Percentiles rank a stretch among this genome's conserved stretches.
These are phyloP conservation scores for Boeremia exigua DNA, from an alignment of 2,329 filamentous ascomycete genomes.

Conservation along the genomic window DNA sequence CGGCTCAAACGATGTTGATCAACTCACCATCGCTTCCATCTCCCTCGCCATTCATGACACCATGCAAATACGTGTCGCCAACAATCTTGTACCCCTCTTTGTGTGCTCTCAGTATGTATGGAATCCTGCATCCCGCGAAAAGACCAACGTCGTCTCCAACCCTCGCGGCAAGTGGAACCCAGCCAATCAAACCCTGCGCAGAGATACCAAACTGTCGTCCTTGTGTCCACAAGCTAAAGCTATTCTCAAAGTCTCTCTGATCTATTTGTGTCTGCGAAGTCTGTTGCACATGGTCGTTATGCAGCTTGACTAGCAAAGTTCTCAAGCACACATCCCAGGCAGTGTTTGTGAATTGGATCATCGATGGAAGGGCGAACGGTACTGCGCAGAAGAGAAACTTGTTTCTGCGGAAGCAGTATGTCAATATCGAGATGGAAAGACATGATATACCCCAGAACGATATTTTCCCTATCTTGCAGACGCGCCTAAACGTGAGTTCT, in stretches of 20 bases:
- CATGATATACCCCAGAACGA: not conserved
- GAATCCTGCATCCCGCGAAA: not conserved
- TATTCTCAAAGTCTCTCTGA: not conserved
- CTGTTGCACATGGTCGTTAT: not conserved
- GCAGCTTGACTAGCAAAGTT: too few relatives aligned
- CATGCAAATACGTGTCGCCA: constrained; percentile 1
- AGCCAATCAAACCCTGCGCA: not conserved
- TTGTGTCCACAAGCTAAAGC: not conserved
- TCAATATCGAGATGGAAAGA: not conserved
- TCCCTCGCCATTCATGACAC: not conserved
- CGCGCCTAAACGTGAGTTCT: not conserved
- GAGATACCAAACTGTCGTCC: not conserved
- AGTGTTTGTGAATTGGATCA: not conserved
- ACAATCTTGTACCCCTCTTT: not conserved
- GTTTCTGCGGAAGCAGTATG: not conserved
- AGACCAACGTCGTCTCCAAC: not conserved
- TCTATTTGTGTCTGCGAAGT: not conserved
- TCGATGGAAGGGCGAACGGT: not conserved
- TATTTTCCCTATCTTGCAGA: not conserved
- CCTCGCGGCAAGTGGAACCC: not conserved
- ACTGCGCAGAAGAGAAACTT: not conserved
- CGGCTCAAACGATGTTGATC: not conserved
- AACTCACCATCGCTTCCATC: not conserved
- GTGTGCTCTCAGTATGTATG: not conserved
- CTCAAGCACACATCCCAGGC: not conserved